These are phyloP conservation scores for Nepenthes alata DNA, from an alignment of 179 eudicot genomes.

Conservation along the genomic window DNA sequence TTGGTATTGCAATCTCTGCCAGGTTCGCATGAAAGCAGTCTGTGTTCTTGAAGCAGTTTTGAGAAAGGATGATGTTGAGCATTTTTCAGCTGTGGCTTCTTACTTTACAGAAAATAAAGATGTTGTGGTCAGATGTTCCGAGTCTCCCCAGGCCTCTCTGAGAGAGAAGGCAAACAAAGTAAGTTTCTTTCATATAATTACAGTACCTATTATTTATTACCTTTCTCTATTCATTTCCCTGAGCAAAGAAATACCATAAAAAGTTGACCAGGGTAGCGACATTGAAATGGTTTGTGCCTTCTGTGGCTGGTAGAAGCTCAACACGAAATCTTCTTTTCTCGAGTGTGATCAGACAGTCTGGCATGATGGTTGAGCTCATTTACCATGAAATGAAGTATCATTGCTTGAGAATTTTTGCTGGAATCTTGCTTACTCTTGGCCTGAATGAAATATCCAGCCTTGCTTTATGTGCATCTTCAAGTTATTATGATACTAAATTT, in stretches of 20 bases:
- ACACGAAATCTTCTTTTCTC: too few relatives aligned
- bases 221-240: neutral
- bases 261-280: too few relatives aligned
- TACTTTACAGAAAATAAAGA: constrained; percentile 60
- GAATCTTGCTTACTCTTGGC: too few relatives aligned
- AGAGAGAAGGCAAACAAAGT: constrained; percentile 84
- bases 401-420: too few relatives aligned
- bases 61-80: constrained; percentile 59
- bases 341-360: too few relatives aligned
- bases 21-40: constrained; percentile 85
- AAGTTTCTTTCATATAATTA: constrained; percentile 10
- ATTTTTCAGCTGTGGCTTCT: constrained; percentile 38
- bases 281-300: too few relatives aligned
- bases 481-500: too few relatives aligned
- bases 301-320: too few relatives aligned
- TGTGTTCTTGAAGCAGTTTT: constrained; percentile 89
- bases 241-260: neutral
- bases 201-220: neutral
- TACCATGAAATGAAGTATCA: too few relatives aligned
- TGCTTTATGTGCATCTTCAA: too few relatives aligned
- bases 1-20: constrained; percentile 10
- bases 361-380: too few relatives aligned
- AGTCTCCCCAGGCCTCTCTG: constrained; percentile 91
- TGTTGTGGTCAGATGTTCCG: constrained; percentile 54
- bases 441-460: too few relatives aligned